Evolutionary conservation across 257 asterid genomes (phyloP).

Genomic region (Solanum dulcamara): DNA sequence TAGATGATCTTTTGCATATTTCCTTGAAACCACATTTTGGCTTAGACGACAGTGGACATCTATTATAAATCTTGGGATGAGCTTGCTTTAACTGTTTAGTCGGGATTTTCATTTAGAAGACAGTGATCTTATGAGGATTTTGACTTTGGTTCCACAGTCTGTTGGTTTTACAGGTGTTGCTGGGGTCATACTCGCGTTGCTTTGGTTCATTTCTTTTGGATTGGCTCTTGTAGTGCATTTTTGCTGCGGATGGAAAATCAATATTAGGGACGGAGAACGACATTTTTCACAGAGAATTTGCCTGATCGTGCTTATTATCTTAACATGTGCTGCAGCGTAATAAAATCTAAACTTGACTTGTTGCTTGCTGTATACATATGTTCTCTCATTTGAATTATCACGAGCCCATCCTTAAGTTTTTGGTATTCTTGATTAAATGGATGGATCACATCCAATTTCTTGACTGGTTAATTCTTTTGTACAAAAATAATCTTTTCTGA

Average conservation of each 20-base stretch:
- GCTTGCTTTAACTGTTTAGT: neutral
- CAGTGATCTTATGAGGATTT: neutral
- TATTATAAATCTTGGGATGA: neutral
- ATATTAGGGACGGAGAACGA: conserved; percentile 31
- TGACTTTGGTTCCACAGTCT: conserved; percentile 45
- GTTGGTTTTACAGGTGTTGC: conserved; percentile 87
- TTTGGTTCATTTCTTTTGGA: conserved; percentile 89
- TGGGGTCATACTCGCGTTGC: conserved; percentile 52
- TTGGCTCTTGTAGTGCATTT: conserved; percentile 58
- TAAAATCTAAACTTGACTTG: conserved; percentile 13
- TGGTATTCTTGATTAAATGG: neutral
- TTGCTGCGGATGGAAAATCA: conserved; percentile 76
- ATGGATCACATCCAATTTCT: neutral
- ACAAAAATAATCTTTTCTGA: neutral
- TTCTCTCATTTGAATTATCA: neutral
- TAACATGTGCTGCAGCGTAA: conserved; percentile 84
- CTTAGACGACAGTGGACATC: neutral
- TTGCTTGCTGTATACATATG: neutral
- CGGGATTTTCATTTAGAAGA: neutral
- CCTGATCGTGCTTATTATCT: conserved; percentile 50
- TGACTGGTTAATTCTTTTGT: neutral
- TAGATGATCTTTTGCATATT: neutral
- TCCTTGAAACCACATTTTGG: neutral
- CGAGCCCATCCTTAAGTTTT: neutral
- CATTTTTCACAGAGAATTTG: conserved; percentile 53